Conservation (phyloP, 202 grass and related monocot species). For the Setaria italica region DNA sequence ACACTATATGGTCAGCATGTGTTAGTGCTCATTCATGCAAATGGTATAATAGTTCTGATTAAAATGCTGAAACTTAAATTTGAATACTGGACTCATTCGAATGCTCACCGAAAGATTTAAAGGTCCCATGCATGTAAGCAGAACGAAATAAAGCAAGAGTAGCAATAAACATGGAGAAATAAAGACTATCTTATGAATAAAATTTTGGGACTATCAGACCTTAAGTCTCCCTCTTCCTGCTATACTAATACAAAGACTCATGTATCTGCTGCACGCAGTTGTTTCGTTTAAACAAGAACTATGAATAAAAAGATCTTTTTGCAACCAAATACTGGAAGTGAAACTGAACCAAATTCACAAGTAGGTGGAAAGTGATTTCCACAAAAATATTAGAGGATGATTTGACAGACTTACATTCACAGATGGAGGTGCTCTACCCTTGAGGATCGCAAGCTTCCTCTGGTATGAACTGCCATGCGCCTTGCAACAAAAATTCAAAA, state of each 20-base stretch:
- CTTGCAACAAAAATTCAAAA: constrained; percentile 56
- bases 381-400: constrained; percentile 3
- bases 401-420: constrained; percentile 59
- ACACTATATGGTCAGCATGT: background rate
- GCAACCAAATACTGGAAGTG: background rate
- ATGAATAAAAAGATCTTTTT: background rate
- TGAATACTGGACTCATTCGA: background rate
- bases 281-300: background rate
- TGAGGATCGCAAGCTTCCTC: constrained; percentile 83
- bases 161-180: background rate
- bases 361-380: background rate
- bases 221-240: background rate
- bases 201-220: background rate
- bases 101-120: background rate
- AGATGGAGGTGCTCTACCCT: constrained; percentile 61
- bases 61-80: constrained; percentile 26
- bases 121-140: constrained; percentile 3
- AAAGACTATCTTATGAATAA: background rate
- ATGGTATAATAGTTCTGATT: constrained; percentile 5
- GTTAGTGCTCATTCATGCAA: background rate
- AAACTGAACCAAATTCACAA: background rate
- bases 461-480: constrained; percentile 99
- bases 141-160: background rate
- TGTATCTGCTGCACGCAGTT: background rate
- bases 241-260: background rate